Evolutionary conservation across 2,329 filamentous ascomycete genomes (phyloP).

Genomic region (Stromatinia cepivora): DNA sequence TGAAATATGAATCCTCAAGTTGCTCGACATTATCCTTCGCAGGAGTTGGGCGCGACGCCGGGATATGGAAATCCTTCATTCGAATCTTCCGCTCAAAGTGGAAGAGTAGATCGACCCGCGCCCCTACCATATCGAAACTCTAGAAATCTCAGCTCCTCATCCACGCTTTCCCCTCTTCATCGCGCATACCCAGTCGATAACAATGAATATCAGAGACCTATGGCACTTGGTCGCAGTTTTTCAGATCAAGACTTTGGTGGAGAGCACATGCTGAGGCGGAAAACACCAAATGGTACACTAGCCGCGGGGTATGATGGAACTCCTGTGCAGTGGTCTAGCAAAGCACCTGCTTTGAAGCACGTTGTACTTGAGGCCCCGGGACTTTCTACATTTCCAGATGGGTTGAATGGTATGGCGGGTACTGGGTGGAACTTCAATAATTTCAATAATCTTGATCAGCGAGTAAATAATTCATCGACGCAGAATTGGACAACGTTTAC

Average conservation of each 20-base stretch:
- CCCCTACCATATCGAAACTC: slow-evolving; percentile 38
- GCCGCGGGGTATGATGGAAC: slow-evolving; percentile 90
- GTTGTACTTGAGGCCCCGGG: slow-evolving; percentile 65
- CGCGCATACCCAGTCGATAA: slow-evolving; percentile 37
- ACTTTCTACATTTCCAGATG: slow-evolving; percentile 25
- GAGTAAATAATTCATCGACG: slow-evolving; percentile 14
- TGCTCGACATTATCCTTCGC: slow-evolving; percentile 45
- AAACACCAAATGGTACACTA: slow-evolving; percentile 92
- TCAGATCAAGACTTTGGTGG: slow-evolving; percentile 48
- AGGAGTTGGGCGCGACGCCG: slow-evolving; percentile 34
- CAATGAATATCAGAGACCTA: slow-evolving; percentile 28
- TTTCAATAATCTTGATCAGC: slow-evolving; percentile 27
- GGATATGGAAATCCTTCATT: slow-evolving; percentile 36
- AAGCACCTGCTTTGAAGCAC: slow-evolving; percentile 79
- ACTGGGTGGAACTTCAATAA: slow-evolving; percentile 14
- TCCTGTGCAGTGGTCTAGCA: slow-evolving; percentile 68
- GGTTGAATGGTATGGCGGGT: slow-evolving; percentile 19
- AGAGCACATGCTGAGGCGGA: slow-evolving; percentile 75
- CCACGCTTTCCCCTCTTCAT: slow-evolving; percentile 30
- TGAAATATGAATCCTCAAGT: slow-evolving; percentile 51
- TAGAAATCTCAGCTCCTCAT: slow-evolving; percentile 32
- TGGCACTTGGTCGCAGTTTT: slow-evolving; percentile 21
- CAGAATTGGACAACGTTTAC: slow-evolving; percentile 17
- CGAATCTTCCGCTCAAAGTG: slow-evolving; percentile 30
- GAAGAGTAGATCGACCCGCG: slow-evolving; percentile 31